Percentiles rank a stretch among this genome's conserved stretches.
phyloP scores from a whole-genome alignment of 768 basidiomycete species.

The Lentinula aciculospora region DNA sequence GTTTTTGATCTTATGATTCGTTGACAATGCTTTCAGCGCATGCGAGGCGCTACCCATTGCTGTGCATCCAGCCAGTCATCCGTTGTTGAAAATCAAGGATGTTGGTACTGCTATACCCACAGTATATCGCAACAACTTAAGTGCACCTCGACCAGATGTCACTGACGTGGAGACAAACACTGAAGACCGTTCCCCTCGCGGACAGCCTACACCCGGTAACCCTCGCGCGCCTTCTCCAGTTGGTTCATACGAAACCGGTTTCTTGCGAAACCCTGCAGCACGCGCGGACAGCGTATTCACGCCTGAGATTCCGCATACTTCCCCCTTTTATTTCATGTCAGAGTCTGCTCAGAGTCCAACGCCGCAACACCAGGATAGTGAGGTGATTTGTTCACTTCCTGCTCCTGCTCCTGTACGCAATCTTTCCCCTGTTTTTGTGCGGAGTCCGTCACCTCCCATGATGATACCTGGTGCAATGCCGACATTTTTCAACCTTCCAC shows the following conservation, averaged over 20 bases:
- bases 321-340: constrained; percentile 17
- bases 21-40: background rate
- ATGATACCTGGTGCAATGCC: constrained; percentile 17
- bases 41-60: constrained; percentile 81
- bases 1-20: background rate
- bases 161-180: background rate
- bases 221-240: background rate
- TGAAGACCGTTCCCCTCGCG: background rate
- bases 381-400: constrained; percentile 1
- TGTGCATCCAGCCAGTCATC: constrained; percentile 66
- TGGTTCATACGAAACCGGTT: background rate
- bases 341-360: constrained; percentile 3
- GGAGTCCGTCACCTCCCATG: constrained; percentile 11
- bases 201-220: background rate
- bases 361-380: background rate
- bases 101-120: constrained; percentile 42
- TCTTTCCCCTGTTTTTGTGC: background rate
- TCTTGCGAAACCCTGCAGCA: constrained; percentile 14
- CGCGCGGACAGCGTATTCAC: background rate
- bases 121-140: constrained; percentile 24
- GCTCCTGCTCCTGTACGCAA: background rate
- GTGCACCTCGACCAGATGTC: constrained; percentile 5
- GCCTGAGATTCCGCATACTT: constrained; percentile 11
- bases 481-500: constrained; percentile 1
- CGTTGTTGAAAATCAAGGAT: constrained; percentile 68